Base-by-base conservation (phyloP, 164 flowering plant species). In the Saururus chinensis region DNA sequence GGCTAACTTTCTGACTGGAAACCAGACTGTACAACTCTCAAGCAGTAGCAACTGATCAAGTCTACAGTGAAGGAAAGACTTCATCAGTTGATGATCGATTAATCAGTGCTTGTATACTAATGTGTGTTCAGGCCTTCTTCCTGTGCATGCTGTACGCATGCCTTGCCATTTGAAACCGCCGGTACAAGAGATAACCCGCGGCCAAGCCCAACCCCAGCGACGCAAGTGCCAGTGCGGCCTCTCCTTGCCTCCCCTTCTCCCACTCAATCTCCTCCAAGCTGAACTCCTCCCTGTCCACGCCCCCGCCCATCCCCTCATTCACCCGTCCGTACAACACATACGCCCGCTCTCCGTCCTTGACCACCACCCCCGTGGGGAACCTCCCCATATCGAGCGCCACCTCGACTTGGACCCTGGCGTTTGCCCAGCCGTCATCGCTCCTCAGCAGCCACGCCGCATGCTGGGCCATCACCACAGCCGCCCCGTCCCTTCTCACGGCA, bases 141-240 rank as follows among this genome's bases (percentile, higher is more conserved):
- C 81, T 87, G 73, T 82, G 70, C 86, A 92, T 63, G 64, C 74
- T 78, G 12, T 64, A 67, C 5, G 72, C 75, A 41, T 86, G 89
- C 56, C 73, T 77, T 9, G 73, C 66, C 96, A 92, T 89, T 59
- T 89, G 96, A 62, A 87, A 89, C 66, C 93, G 83, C 98, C 96
- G 87, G 57, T 75, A 71, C 75, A 78, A n/a, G 66, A 92, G 83
- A 70, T 83, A 84, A 64, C 77, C 49, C 49, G 9, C 49, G 7
- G 1, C 49, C 5, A 92, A 60, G 0, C 84, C 96, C 56, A 92
- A 63, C 19, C 96, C 98, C 57, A 92, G 7, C 79, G 89, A 52
- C 12, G 84, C 79, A 66, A 60, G 80, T 19, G 82, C 42, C 95
- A 96, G 86, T 53, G 83, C 69, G 7, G 57, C 75, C 91, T 51